Evolutionary conservation across 2,329 filamentous ascomycete species (phyloP), one percentile per base, ranked within the genome.

Genomic region (Madurella mycetomatis): DNA sequence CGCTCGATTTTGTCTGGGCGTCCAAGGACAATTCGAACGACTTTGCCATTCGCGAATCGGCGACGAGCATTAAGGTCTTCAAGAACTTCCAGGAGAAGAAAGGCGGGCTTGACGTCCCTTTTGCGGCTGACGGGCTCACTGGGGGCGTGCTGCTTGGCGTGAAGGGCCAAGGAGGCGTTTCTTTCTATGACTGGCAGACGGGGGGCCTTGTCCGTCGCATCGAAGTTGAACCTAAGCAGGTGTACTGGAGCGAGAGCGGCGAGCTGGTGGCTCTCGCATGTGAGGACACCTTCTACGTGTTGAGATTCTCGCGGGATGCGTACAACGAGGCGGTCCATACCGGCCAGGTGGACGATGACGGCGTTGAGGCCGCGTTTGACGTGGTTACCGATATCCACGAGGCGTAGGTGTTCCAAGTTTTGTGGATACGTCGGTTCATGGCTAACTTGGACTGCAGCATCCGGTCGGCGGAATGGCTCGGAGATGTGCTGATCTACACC

Each of bases 401-500:
- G 74, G 89, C 82, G 85, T 87, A 72, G 67, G 77, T 64, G 9
- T 16, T 13, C 5, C 34, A 37, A 9, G 34, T 9, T 9, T 37
- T 2, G 9, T 9, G 34, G 13, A 15, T 37, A 12, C 34, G 4
- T 15, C 13, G 9, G 34, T 5, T 11, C 11, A 37, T 30, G 18
- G 18, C 56, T 70, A 64, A 66, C 25, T 64, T 65, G 64, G 54
- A 55, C 34, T 44, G 51, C 58, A 90, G 86, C 60, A 91, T 97
- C 49, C 88, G 90, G 61, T 96, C 92, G 17, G 94, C 92, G 64
- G 89, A 95, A 75, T 99, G 94, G 94, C 89, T 99, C 54, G 94
- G 94, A 59, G 94, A 99, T 75, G 96, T 92, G 76, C 96, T 99
- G 79, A 92, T 97, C 70, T 99, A 97, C 80, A 96, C 94, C 52